Evolutionary conservation across 1,284 basidiomycete species (phyloP).

Genomic region (Coriolopsis trogii): DNA sequence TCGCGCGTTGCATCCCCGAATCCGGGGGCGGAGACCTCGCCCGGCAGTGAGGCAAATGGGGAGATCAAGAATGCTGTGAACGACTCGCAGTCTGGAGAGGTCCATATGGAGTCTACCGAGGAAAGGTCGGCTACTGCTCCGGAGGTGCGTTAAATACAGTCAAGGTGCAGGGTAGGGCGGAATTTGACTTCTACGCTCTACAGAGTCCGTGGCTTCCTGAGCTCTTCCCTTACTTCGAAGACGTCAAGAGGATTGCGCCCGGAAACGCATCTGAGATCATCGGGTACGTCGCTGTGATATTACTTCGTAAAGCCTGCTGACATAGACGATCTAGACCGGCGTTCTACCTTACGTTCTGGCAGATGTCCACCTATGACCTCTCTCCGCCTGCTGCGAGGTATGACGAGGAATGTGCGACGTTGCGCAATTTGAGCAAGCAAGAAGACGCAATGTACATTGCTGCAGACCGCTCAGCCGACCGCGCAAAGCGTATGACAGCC

Average conservation of each 20-base stretch:
- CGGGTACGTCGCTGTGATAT: conserved; percentile 53
- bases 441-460: conserved; percentile 60
- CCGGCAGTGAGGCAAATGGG: conserved; percentile 36
- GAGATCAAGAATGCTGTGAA: conserved; percentile 38
- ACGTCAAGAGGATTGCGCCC: conserved; percentile 70
- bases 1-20: conserved; percentile 66
- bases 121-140: conserved; percentile 15
- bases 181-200: background rate
- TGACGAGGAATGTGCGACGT: conserved; percentile 64
- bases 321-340: conserved; percentile 61
- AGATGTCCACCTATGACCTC: conserved; percentile 88
- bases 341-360: conserved; percentile 96
- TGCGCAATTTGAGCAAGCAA: conserved; percentile 60
- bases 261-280: conserved; percentile 64
- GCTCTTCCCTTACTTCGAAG: conserved; percentile 68
- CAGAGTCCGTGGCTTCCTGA: conserved; percentile 80
- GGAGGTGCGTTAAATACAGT: conserved; percentile 6
- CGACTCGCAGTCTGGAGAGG: conserved; percentile 43
- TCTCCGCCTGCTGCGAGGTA: conserved; percentile 70
- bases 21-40: conserved; percentile 36
- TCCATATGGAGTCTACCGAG: conserved; percentile 46
- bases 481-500: conserved; percentile 56
- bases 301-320: conserved; percentile 1
- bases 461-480: conserved; percentile 69
- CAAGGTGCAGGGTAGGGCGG: background rate